Conservation (phyloP, 2,329 filamentous ascomycete genomes). For the Metarhizium humberi region DNA sequence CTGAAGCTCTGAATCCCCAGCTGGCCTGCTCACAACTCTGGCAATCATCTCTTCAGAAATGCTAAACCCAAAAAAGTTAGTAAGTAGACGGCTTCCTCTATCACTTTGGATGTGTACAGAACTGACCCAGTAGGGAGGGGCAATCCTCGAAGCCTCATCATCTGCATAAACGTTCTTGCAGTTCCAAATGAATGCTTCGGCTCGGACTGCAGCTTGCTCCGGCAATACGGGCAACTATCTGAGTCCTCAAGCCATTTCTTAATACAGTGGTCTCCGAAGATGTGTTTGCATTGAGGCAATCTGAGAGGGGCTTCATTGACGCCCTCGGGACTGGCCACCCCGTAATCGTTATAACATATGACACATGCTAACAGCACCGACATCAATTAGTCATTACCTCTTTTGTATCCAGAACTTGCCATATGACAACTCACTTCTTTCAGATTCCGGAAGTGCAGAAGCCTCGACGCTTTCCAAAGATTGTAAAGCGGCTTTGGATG, state of each 20-base stretch:
- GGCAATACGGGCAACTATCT: slow-evolving; percentile 55
- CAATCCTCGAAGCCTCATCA: slow-evolving; percentile 20
- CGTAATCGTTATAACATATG: slow-evolving; percentile 58
- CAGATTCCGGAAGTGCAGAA: slow-evolving; percentile 32
- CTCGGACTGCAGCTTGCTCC: slow-evolving; percentile 49
- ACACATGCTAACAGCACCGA: slow-evolving; percentile 38
- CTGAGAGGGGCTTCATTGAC: slow-evolving; percentile 46
- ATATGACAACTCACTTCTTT: slow-evolving; percentile 33
- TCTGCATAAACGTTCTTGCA: slow-evolving; percentile 19
- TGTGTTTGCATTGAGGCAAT: slow-evolving; percentile 52
- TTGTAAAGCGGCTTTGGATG: slow-evolving; percentile 35
- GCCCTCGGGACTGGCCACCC: slow-evolving; percentile 47
- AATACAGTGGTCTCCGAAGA: slow-evolving; percentile 56
- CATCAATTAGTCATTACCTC: not conserved
- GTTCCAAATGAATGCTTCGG: slow-evolving; percentile 14
- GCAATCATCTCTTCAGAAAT: slow-evolving; percentile 14
- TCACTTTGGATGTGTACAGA: not conserved
- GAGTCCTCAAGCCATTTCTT: slow-evolving; percentile 57
- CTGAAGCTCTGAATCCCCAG: slow-evolving; percentile 9
- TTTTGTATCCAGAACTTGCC: not conserved
- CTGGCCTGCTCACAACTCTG: slow-evolving; percentile 9
- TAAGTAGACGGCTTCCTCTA: not conserved
- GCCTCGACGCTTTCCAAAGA: slow-evolving; percentile 38
- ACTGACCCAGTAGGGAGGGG: slow-evolving; percentile 14
- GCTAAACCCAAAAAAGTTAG: not conserved